Conservation (phyloP, 306 rosid genomes). For the Betula pendula region DNA sequence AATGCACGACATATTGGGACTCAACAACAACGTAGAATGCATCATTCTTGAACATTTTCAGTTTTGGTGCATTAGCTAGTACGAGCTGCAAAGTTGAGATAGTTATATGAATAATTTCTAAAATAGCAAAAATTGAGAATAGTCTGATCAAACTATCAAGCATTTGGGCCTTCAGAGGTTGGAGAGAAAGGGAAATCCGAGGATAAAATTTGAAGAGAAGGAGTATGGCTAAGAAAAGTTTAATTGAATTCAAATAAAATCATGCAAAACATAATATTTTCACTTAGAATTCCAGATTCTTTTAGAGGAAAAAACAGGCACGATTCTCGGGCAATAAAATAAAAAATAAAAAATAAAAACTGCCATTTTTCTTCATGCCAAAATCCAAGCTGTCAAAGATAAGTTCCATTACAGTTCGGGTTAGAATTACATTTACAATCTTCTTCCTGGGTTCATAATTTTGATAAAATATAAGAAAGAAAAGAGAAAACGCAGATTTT, state of each 20-base stretch:
- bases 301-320: background rate
- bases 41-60: background rate
- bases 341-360: background rate
- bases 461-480: background rate
- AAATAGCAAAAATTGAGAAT: background rate
- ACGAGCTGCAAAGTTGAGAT: background rate
- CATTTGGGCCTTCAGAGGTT: background rate
- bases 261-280: background rate
- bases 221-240: background rate
- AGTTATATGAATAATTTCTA: background rate
- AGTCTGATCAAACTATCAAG: background rate
- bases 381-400: background rate
- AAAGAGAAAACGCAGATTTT: background rate
- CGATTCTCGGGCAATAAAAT: background rate
- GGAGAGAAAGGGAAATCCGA: background rate
- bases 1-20: background rate
- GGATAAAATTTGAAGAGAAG: background rate
- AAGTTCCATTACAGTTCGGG: background rate
- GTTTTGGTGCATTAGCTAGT: background rate
- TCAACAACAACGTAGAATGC: background rate
- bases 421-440: background rate
- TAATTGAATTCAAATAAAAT: background rate
- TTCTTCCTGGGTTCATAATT: background rate
- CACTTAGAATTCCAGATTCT: background rate
- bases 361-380: background rate